Percentiles rank a stretch among this genome's conserved stretches.
Evolutionary conservation across 306 rosid genomes (phyloP).

Genomic region (Gastrolobium villosum): DNA sequence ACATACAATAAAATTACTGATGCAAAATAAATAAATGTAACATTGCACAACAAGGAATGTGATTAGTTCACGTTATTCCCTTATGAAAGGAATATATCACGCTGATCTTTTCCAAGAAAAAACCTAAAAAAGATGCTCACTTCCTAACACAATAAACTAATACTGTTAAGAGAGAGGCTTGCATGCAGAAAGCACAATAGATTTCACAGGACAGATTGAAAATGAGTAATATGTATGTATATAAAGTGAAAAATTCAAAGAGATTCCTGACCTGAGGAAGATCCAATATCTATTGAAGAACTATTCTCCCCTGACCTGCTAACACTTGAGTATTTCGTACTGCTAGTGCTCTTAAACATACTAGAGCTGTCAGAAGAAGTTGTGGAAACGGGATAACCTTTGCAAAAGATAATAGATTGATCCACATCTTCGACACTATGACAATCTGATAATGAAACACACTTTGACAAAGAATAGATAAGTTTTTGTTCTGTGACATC

Average conservation of each 20-base stretch:
- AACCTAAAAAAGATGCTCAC: neutral
- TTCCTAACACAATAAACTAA: neutral
- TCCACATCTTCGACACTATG: conserved; percentile 39
- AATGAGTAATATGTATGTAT: neutral
- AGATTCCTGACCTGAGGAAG: conserved; percentile 53
- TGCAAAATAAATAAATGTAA: neutral
- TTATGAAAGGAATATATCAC: neutral
- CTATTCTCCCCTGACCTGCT: conserved; percentile 29
- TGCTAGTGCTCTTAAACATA: conserved; percentile 11
- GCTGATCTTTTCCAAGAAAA: neutral
- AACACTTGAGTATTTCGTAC: conserved; percentile 39
- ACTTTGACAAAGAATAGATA: conserved; percentile 53
- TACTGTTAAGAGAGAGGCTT: neutral
- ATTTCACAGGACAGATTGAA: neutral
- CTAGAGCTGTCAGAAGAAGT: conserved; percentile 41
- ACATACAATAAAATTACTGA: neutral
- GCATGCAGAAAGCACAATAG: neutral
- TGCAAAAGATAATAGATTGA: conserved; percentile 32
- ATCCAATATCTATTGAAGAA: conserved; percentile 34
- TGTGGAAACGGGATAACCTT: conserved; percentile 32
- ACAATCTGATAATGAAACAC: conserved; percentile 44
- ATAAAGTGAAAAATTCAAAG: neutral
- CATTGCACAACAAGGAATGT: neutral
- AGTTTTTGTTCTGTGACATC: conserved; percentile 51
- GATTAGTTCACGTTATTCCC: neutral